Base-by-base conservation (phyloP, 1,139 yeast species). In the Pichia inconspicua region DNA sequence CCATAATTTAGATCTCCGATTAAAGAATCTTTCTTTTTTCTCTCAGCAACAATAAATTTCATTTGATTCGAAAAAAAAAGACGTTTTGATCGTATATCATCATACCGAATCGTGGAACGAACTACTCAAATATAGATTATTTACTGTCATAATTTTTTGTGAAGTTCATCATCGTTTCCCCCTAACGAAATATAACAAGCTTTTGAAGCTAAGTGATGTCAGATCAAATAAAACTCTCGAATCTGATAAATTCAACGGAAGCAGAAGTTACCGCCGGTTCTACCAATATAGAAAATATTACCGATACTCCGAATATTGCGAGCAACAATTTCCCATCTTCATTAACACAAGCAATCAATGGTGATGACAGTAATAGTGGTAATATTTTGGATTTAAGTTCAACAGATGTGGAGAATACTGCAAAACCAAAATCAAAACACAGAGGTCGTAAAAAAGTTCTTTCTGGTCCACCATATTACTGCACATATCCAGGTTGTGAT, bases 401-500 rank as follows among this genome's bases (percentile, higher is more conserved):
- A 10, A 30, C 14, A 10, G n/a, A 14, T 30, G 34, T 5, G 3
- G 34, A 30, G n/a, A 30, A 14, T n/a, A 30, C 34, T 3, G 14
- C 4, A 5, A 30, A 10, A 11, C n/a, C n/a, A 10, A 46, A 43
- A 37, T 17, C 37, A 8, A 50, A 44, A 22, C 32, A 35, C 5
- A 35, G 58, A 12, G 57, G 57, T 2, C 28, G 57, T n/a, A 57
- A 56, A 34, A 58, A 45, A 45, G 47, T 41, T 19, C 44, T 51
- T 14, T 35, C 38, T 1, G 65, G 64, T 1, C 65, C 65, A 0
- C 65, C 64, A 1, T 61, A 53, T 28, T 30, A 42, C 2, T 64
- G 67, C 46, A 54, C 56, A n/a, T 56, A 42, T 39, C 66, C 67
- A 2, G 56, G 55, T 15, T 66, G 70, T 45, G 48, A 45, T 28